Evolutionary conservation across 495 filamentous ascomycete species (phyloP).

Genomic region (Aspergillus funiculosus): DNA sequence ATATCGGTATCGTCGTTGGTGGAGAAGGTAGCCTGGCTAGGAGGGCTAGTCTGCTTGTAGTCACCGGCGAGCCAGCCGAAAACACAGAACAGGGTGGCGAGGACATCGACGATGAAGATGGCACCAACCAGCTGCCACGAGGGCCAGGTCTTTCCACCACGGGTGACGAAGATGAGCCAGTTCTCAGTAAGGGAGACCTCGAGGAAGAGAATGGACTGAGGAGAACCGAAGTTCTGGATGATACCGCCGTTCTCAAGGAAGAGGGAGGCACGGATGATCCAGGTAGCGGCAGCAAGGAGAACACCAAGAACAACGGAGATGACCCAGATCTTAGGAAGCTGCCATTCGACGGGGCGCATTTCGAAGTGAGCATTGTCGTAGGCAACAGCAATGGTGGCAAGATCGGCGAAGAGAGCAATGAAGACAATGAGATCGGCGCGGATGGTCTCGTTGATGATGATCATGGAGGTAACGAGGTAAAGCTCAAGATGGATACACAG

Average conservation of each 20-base stretch:
- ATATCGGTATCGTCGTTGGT: constrained; percentile 60
- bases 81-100: constrained; percentile 66
- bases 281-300: constrained; percentile 60
- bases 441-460: constrained; percentile 70
- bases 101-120: constrained; percentile 64
- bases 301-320: constrained; percentile 64
- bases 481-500: constrained; percentile 72
- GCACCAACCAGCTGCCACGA: constrained; percentile 68
- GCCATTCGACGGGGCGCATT: constrained; percentile 67
- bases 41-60: constrained; percentile 40
- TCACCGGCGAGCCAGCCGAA: constrained; percentile 63
- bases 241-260: constrained; percentile 65
- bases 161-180: constrained; percentile 76
- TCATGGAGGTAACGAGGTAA: constrained; percentile 72
- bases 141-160: constrained; percentile 64
- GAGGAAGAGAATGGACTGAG: constrained; percentile 69
- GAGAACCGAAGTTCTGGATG: constrained; percentile 65
- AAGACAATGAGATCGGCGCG: constrained; percentile 64
- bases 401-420: constrained; percentile 70
- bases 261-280: constrained; percentile 62
- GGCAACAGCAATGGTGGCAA: constrained; percentile 69
- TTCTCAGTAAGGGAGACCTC: constrained; percentile 71
- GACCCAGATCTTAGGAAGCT: constrained; percentile 73
- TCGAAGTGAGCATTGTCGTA: constrained; percentile 76
- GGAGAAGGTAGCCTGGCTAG: constrained; percentile 43